Base-by-base conservation (phyloP, 208 protist genomes). In the Trypanosoma brucei region DNA sequence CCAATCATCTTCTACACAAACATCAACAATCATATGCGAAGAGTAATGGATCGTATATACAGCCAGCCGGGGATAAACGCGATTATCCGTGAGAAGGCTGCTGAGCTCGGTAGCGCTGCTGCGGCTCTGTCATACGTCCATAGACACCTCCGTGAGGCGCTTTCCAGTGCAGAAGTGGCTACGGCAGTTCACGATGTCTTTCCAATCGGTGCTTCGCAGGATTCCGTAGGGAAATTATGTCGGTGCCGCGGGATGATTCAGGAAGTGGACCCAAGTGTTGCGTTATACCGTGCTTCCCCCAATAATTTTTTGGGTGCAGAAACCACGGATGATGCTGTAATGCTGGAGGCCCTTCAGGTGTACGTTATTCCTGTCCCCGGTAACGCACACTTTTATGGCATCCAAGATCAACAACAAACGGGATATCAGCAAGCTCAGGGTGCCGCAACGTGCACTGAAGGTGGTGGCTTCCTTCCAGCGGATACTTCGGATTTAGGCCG, bases 191-290 rank as follows among this genome's bases (percentile, higher is more conserved):
- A 54, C 3, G 73, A 91, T 49, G 40, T 91, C 0, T 91, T 91
- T 55, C 78, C 84, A 2, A 51, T 67, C 7, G 36, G 57, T 9
- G 38, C 61, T 6, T 55, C 68, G 31, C 59, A 61, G 8, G 5
- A 55, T 14, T 44, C 55, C 2, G 30, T 70, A 8, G 78, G 72
- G 8, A 60, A 62, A 40, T 65, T 91, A 8, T 84, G 70, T 37
- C 75, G 81, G 0, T 91, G 84, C 57, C 79, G 88, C 2, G 88
- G 84, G 34, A 94, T 94, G 88, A 82, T 94, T 35, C 88, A 94
- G 57, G 84, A 94, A 53, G 67, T 94, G 14, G 65, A 85, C 0
- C 65, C 83, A 0, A 79, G 84, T 46, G 37, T 88, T 8, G 70
- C 62, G 8, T 59, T 94, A 2, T 86, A 87, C 62, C 68, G 71